Percentiles rank a stretch among this genome's conserved stretches.
Evolutionary conservation across 192 early-diverging fungal genomes (phyloP).

Genomic region (Coemansia guatemalensis): DNA sequence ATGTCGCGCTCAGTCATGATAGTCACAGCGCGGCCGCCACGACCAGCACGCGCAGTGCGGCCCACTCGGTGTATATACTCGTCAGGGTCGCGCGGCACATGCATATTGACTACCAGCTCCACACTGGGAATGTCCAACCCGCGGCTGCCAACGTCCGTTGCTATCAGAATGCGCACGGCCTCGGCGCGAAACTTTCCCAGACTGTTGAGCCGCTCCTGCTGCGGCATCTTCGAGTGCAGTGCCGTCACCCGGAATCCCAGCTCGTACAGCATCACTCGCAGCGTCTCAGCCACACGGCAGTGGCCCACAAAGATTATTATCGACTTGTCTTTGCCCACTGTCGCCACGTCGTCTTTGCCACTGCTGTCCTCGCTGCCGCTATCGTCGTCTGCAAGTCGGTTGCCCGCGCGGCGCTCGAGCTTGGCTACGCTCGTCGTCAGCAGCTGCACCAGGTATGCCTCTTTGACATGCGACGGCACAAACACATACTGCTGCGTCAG

Average conservation of each 20-base stretch:
- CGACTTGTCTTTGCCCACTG: conserved; percentile 65
- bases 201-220: conserved; percentile 85
- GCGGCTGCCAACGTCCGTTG: conserved; percentile 97
- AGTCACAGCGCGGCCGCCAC: conserved; percentile 86
- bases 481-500: conserved; percentile 90
- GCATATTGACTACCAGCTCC: conserved; percentile 90
- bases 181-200: conserved; percentile 90
- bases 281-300: conserved; percentile 79
- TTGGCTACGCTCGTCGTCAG: conserved; percentile 48
- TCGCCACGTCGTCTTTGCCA: background rate
- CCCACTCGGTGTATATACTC: conserved; percentile 99
- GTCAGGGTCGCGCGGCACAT: conserved; percentile 91
- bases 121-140: conserved; percentile 98
- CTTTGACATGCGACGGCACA: conserved; percentile 87
- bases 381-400: conserved; percentile 39
- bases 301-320: conserved; percentile 92
- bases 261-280: conserved; percentile 86
- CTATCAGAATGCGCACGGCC: conserved; percentile 84
- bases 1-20: conserved; percentile 87
- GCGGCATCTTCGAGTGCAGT: conserved; percentile 92
- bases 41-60: conserved; percentile 95
- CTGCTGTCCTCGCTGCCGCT: conserved; percentile 51
- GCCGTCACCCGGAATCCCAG: conserved; percentile 89
- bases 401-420: conserved; percentile 35
- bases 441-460: conserved; percentile 83